Evolutionary conservation across 148 eudicot species (phyloP), one percentile per base, ranked within the genome.

Genomic region (Rhododendron mucronatum): DNA sequence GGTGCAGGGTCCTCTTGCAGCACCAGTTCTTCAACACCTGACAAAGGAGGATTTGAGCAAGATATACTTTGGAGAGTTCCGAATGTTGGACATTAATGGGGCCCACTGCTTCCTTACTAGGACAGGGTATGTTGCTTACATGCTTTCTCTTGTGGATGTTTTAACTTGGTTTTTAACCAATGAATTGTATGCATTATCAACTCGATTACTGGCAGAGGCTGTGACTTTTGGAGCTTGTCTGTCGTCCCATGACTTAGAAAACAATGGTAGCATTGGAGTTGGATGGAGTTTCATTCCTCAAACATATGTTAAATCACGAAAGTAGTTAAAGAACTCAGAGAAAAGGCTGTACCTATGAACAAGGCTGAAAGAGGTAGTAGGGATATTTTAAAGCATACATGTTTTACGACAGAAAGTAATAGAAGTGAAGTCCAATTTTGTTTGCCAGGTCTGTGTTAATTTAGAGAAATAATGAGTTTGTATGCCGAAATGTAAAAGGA

Each of bases 1-100:
- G 86, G 86, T 86, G 91, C 91, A 97, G 99, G 99, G 99, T 81
- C 99, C 99, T 78, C 99, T 95, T 88, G 95, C 99, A 80, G 99
- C 94, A 44, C 91, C 98, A 63, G 95, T 90, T 91, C 98, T 97
- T 86, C 99, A 97, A 83, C 90, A 93, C 33, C 89, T 95, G 90
- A 97, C 98, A 2, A 94, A 97, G 87, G 97, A 88, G 55, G 98
- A 97, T 84, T 89, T 97, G 84, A 95, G 96, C 95, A 97, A 97
- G 92, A 28, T 94, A 48, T 97, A 97, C 95, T 97, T 97, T 84
- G 97, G 99, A 82, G 91, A 90, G 57, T 97, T 97, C 82, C 85
- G 86, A 74, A 89, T 90, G 73, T 65, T 94, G 85, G 97, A 97
- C 33, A 92, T 97, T 87, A 93, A 93, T 90, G 99, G 99, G 4